Evolutionary conservation across 208 protist genomes (phyloP).

Genomic region (Hexamita inflata): DNA sequence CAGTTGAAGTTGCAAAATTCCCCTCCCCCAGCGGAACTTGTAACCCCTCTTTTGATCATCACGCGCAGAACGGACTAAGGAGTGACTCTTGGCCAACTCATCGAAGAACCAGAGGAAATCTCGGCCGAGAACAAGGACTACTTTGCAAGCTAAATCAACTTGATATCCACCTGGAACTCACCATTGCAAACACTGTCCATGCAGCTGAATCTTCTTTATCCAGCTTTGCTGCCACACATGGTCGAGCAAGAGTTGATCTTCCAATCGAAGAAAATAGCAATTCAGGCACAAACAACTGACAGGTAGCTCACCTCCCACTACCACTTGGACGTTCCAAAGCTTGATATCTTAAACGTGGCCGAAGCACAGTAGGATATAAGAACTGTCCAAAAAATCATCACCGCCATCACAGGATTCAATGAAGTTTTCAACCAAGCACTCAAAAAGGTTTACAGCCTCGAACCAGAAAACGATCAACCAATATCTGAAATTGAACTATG

Average conservation of each 20-base stretch:
- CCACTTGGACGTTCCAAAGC: constrained; percentile 56
- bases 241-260: constrained; percentile 1
- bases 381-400: constrained; percentile 59
- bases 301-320: constrained; percentile 63
- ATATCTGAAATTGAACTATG: constrained; percentile 89
- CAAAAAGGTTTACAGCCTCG: constrained; percentile 61
- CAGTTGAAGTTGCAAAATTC: no score
- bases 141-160: neutral
- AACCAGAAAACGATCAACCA: constrained; percentile 52
- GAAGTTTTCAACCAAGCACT: constrained; percentile 66
- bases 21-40: no score
- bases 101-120: neutral
- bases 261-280: neutral
- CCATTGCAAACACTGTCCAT: neutral
- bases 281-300: constrained; percentile 62
- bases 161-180: neutral
- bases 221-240: neutral
- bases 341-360: constrained; percentile 41
- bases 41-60: neutral
- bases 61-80: neutral
- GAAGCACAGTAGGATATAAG: constrained; percentile 62
- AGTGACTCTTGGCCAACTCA: neutral
- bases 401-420: constrained; percentile 66
- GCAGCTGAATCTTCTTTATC: neutral
- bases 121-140: neutral